These are phyloP conservation scores for Aschersonia sp. DNA, from an alignment of 2,329 filamentous ascomycete genomes.

Conservation along the genomic window DNA sequence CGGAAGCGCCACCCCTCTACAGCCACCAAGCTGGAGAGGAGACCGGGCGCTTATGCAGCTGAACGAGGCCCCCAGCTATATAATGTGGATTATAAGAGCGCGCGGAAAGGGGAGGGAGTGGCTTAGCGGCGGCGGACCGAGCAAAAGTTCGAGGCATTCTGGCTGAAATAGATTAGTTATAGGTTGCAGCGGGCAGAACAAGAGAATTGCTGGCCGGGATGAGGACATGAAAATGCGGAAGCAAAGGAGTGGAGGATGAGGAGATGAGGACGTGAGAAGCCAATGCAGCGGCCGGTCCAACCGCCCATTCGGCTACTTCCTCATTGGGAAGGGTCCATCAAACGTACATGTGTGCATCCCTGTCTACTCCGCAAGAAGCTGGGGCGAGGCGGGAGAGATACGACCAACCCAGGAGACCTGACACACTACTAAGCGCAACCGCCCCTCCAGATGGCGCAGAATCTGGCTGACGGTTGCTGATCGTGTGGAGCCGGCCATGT, in stretches of 20 bases:
- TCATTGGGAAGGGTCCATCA: neutral
- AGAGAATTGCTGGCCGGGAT: neutral
- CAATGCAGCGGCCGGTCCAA: neutral
- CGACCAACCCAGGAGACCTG: too few relatives aligned
- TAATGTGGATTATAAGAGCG: neutral
- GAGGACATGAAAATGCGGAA: neutral
- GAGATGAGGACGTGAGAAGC: neutral
- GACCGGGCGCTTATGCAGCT: neutral
- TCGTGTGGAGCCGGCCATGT: too few relatives aligned
- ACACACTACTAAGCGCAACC: too few relatives aligned
- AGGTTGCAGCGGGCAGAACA: too few relatives aligned
- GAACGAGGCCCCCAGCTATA: neutral
- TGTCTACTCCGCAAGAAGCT: too few relatives aligned
- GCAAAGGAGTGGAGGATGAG: neutral
- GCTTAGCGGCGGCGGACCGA: too few relatives aligned
- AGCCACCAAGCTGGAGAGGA: neutral
- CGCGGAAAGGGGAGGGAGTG: neutral
- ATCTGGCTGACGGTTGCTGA: too few relatives aligned
- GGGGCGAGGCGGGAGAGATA: too few relatives aligned
- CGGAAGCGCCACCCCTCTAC: neutral
- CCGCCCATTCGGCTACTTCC: slow-evolving; percentile 2
- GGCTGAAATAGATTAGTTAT: too few relatives aligned
- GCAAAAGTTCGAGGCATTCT: too few relatives aligned
- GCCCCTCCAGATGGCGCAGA: too few relatives aligned
- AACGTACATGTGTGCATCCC: too few relatives aligned